Percentiles rank a stretch among this genome's conserved stretches.
phyloP scores from a whole-genome alignment of 805 yeast genomes.

The Hanseniaspora jakobsenii region DNA sequence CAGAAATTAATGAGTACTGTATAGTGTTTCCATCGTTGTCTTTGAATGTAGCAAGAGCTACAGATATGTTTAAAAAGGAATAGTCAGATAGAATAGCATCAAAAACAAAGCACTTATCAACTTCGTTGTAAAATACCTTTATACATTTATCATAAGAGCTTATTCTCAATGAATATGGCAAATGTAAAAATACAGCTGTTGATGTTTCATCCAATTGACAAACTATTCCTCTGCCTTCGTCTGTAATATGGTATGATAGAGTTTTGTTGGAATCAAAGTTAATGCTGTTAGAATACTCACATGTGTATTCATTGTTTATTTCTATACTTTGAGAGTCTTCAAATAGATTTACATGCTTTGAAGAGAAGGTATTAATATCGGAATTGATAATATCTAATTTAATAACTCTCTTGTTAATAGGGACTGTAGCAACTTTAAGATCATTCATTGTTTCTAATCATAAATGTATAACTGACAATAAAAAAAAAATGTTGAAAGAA shows the following conservation, averaged over 20 bases:
- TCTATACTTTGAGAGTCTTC: neutral
- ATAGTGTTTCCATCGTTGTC: neutral
- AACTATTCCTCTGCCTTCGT: neutral
- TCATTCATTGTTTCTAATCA: neutral
- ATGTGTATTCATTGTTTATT: neutral
- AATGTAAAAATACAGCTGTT: neutral
- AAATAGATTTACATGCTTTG: neutral
- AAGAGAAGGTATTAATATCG: neutral
- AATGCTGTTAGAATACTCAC: neutral
- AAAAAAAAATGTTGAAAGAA: too few relatives aligned
- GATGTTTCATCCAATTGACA: neutral
- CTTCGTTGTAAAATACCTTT: constrained; percentile 2
- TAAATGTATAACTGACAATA: neutral
- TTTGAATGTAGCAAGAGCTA: neutral
- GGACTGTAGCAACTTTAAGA: neutral
- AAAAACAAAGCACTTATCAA: neutral
- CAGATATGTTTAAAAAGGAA: neutral
- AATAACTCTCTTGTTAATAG: neutral
- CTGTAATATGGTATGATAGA: constrained; percentile 1
- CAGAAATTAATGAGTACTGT: neutral
- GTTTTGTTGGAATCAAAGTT: constrained; percentile 4
- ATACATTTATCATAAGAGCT: neutral
- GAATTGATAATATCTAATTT: constrained; percentile 6
- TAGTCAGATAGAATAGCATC: neutral
- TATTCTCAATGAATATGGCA: neutral